Evolutionary conservation across 2,329 filamentous ascomycete species (phyloP).

Genomic region (Drechslerella dactyloides): DNA sequence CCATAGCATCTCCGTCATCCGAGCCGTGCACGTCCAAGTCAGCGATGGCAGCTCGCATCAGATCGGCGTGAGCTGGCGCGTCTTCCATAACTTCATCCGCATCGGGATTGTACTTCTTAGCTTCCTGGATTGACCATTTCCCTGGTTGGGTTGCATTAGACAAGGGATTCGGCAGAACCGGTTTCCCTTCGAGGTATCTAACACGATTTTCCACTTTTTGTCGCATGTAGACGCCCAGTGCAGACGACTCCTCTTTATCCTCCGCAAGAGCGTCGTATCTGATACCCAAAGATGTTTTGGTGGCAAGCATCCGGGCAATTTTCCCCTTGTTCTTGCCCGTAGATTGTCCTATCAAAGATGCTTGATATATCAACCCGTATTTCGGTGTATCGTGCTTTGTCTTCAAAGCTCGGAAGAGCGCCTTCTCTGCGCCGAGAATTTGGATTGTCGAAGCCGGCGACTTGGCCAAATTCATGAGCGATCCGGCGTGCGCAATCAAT

Average conservation of each 20-base stretch:
- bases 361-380: slow-evolving; percentile 93
- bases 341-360: slow-evolving; percentile 92
- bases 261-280: slow-evolving; percentile 89
- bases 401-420: slow-evolving; percentile 95
- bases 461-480: slow-evolving; percentile 92
- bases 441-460: slow-evolving; percentile 94
- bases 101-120: slow-evolving; percentile 90
- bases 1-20: slow-evolving; percentile 58
- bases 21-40: slow-evolving; percentile 58
- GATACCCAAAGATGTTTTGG: slow-evolving; percentile 90
- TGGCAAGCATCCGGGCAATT: slow-evolving; percentile 93
- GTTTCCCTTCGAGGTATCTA: slow-evolving; percentile 85
- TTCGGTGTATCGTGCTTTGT: slow-evolving; percentile 99
- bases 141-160: slow-evolving; percentile 75
- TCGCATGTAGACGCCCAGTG: slow-evolving; percentile 75
- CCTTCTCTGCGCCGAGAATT: slow-evolving; percentile 98
- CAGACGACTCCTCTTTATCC: slow-evolving; percentile 87
- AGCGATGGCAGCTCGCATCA: slow-evolving; percentile 61
- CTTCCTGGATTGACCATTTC: slow-evolving; percentile 92
- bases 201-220: slow-evolving; percentile 78
- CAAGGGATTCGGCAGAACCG: slow-evolving; percentile 76
- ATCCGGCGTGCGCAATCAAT: slow-evolving; percentile 92
- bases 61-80: slow-evolving; percentile 66
- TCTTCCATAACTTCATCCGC: slow-evolving; percentile 81
- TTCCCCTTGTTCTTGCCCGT: slow-evolving; percentile 99